Conservation (phyloP, 192 early-diverging fungal genomes). For the Anaeromyces robustus region DNA sequence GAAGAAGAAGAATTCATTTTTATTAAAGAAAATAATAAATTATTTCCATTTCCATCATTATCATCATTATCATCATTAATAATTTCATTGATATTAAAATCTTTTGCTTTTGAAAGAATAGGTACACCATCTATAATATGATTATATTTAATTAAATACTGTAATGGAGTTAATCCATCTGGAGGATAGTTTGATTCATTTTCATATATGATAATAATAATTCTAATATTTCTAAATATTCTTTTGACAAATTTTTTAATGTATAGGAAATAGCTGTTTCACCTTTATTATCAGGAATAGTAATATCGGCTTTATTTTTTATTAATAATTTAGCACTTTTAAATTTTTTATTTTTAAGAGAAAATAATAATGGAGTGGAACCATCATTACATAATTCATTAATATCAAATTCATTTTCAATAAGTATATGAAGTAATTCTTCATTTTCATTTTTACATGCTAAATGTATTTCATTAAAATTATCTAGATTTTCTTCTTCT, state of each 20-base stretch:
- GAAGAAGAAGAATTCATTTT: neutral
- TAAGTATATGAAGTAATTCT: neutral
- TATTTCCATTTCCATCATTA: neutral
- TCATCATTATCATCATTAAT: neutral
- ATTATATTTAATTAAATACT: neutral
- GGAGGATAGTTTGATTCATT: neutral
- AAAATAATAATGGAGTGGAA: neutral
- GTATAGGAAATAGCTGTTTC: neutral
- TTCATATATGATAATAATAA: neutral
- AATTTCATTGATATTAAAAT: neutral
- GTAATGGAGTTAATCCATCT: neutral
- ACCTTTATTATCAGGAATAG: neutral
- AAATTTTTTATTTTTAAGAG: neutral
- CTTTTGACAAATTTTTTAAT: neutral
- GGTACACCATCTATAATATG: too few species aligned
- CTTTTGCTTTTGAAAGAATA: too few species aligned
- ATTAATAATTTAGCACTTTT: neutral
- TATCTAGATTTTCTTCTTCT: too few species aligned
- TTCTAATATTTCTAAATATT: neutral
- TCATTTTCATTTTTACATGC: too few species aligned
- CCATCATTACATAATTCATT: neutral
- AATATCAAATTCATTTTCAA: neutral
- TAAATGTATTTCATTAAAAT: too few species aligned
- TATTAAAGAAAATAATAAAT: neutral
- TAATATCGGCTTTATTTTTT: neutral